phyloP scores from a whole-genome alignment of 2,329 filamentous ascomycete species.

The Aspergillus niger region DNA sequence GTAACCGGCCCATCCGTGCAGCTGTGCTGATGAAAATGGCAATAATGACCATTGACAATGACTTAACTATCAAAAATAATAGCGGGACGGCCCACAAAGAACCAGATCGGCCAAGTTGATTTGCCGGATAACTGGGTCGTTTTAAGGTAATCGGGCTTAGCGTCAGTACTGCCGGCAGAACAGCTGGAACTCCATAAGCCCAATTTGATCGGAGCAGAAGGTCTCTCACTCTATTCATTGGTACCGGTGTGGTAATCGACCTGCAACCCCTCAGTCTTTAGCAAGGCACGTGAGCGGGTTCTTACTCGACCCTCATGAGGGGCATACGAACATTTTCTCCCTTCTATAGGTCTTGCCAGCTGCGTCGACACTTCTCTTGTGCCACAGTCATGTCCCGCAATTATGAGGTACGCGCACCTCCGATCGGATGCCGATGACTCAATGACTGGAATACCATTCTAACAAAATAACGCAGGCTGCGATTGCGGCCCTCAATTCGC shows the following conservation, averaged over 20 bases:
- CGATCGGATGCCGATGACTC: background rate
- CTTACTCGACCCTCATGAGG: constrained; percentile 32
- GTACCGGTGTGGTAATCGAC: background rate
- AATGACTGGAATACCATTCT: constrained; percentile 13
- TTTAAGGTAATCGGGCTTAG: background rate
- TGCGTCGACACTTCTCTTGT: constrained; percentile 34
- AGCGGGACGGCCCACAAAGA: background rate
- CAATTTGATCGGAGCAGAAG: background rate
- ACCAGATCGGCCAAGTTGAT: background rate
- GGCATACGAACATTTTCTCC: constrained; percentile 24
- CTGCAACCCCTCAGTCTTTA: constrained; percentile 8
- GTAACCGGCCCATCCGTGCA: background rate
- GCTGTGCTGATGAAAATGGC: background rate
- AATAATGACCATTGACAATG: background rate
- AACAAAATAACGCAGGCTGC: constrained; percentile 57
- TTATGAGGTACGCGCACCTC: constrained; percentile 38
- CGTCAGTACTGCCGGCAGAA: background rate
- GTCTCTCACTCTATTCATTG: background rate
- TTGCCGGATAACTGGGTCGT: background rate
- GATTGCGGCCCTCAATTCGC: constrained; percentile 70
- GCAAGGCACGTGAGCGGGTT: constrained; percentile 12
- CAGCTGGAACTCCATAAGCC: background rate
- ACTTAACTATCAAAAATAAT: background rate
- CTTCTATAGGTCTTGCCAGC: constrained; percentile 20
- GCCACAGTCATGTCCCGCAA: constrained; percentile 40